phyloP scores from a whole-genome alignment of 345 rosid species.

The Litchi chinensis region DNA sequence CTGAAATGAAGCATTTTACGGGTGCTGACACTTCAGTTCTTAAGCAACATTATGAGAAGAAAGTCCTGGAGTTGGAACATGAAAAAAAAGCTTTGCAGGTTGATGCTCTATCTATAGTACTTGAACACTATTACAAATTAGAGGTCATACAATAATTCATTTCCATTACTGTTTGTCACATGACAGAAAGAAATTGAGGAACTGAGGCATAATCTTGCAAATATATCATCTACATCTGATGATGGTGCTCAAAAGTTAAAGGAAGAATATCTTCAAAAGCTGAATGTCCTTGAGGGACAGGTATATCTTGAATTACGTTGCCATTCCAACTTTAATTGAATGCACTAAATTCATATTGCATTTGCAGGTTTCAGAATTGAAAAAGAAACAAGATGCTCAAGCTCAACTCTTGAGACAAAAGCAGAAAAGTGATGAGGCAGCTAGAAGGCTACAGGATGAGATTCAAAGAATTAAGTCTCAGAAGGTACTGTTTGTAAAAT shows the following conservation, averaged over 20 bases:
- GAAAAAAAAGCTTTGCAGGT: slow-evolving; percentile 87
- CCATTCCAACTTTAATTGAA: slow-evolving; percentile 7
- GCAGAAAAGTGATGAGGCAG: slow-evolving; percentile 94
- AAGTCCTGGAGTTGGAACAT: slow-evolving; percentile 83
- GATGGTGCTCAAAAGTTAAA: slow-evolving; percentile 85
- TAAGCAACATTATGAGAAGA: slow-evolving; percentile 93
- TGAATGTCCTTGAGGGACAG: slow-evolving; percentile 86
- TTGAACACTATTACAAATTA: not conserved
- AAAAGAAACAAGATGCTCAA: slow-evolving; percentile 98
- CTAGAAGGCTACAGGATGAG: slow-evolving; percentile 81
- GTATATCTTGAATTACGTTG: slow-evolving; percentile 39
- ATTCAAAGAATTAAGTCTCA: slow-evolving; percentile 88
- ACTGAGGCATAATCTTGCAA: slow-evolving; percentile 66
- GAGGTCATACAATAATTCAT: slow-evolving; percentile 1
- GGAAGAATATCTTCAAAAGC: slow-evolving; percentile 85
- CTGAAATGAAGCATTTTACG: slow-evolving; percentile 86
- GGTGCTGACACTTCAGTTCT: slow-evolving; percentile 78
- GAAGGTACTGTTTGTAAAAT: slow-evolving; percentile 49
- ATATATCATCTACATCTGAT: slow-evolving; percentile 72
- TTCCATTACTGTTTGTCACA: slow-evolving; percentile 20
- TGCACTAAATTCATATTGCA: slow-evolving; percentile 6
- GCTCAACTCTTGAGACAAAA: slow-evolving; percentile 91
- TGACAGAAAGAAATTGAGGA: slow-evolving; percentile 91
- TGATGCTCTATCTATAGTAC: slow-evolving; percentile 15
- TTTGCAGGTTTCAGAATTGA: slow-evolving; percentile 76